These are phyloP conservation scores for Phallus indusiatus DNA, from an alignment of 768 basidiomycete genomes.

Conservation along the genomic window DNA sequence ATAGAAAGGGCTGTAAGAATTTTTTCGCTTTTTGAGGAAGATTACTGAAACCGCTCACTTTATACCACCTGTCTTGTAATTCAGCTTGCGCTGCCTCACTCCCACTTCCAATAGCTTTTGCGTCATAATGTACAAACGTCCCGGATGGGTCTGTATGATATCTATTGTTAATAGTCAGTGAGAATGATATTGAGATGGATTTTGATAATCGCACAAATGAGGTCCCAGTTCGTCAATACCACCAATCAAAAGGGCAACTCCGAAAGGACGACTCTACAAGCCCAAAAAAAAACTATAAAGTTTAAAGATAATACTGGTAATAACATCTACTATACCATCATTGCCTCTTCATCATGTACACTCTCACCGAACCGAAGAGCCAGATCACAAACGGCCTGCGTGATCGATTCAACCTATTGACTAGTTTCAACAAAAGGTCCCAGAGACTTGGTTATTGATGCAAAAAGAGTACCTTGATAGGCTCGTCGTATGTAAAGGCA, in stretches of 20 bases:
- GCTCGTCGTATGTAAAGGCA: constrained; percentile 92
- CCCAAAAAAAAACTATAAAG: not conserved
- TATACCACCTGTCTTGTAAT: constrained; percentile 95
- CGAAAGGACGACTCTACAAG: constrained; percentile 80
- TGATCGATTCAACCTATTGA: constrained; percentile 62
- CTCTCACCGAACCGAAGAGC: constrained; percentile 97
- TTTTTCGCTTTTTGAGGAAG: not conserved
- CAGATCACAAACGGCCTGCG: constrained; percentile 96
- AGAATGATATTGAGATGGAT: not conserved
- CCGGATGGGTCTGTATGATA: constrained; percentile 98
- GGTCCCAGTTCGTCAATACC: constrained; percentile 94
- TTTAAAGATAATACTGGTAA: not conserved
- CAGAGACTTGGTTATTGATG: too few species aligned
- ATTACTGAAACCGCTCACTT: constrained; percentile 37
- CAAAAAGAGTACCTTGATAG: constrained; percentile 59
- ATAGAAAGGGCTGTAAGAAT: not conserved
- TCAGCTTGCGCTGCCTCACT: constrained; percentile 97
- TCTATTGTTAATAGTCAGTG: constrained; percentile 32
- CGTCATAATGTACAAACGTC: constrained; percentile 92
- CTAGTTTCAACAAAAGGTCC: too few species aligned
- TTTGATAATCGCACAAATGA: constrained; percentile 61
- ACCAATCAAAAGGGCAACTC: constrained; percentile 95
- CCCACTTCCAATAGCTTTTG: constrained; percentile 97
- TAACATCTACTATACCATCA: constrained; percentile 56
- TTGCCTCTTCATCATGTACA: constrained; percentile 96